A percentile compares a stretch with the other conserved stretches of the same genome.
Evolutionary conservation across 2,329 filamentous ascomycete genomes (phyloP).

Genomic region (Chaetomium olivaceum): DNA sequence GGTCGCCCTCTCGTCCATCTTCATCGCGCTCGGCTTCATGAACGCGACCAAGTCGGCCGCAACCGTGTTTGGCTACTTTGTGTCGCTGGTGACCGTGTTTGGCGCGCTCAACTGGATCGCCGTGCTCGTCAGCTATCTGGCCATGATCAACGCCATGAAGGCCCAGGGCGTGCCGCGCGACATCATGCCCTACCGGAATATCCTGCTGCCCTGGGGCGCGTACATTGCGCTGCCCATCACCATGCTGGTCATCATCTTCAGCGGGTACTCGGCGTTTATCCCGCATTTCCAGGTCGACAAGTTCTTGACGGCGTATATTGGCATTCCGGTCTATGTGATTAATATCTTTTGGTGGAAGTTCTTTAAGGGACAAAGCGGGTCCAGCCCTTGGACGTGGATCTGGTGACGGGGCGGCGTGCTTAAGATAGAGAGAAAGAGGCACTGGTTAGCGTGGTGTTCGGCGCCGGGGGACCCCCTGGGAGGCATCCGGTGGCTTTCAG

Average conservation of each 20-base stretch:
- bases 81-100: slow-evolving; percentile 46
- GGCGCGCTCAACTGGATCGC: slow-evolving; percentile 48
- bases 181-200: slow-evolving; percentile 42
- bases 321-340: slow-evolving; percentile 48
- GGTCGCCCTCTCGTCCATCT: slow-evolving; percentile 40
- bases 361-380: slow-evolving; percentile 56
- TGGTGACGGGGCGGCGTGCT: slow-evolving; percentile 51
- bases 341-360: slow-evolving; percentile 66
- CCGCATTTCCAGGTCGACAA: slow-evolving; percentile 62
- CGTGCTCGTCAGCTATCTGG: slow-evolving; percentile 43
- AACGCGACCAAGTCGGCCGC: slow-evolving; percentile 41
- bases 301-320: slow-evolving; percentile 61
- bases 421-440: neutral
- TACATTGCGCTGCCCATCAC: slow-evolving; percentile 40
- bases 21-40: slow-evolving; percentile 44
- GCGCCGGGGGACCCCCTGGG: neutral
- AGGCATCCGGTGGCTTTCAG: neutral
- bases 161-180: slow-evolving; percentile 40
- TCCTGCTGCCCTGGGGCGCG: slow-evolving; percentile 43
- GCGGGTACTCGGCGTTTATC: slow-evolving; percentile 65
- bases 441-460: neutral
- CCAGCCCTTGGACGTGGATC: slow-evolving; percentile 55
- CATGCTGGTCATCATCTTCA: slow-evolving; percentile 57
- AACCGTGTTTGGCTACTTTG: slow-evolving; percentile 46
- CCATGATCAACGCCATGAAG: slow-evolving; percentile 42